phyloP scores from a whole-genome alignment of 1,284 basidiomycete species.

The Hypsizygus ulmarius region DNA sequence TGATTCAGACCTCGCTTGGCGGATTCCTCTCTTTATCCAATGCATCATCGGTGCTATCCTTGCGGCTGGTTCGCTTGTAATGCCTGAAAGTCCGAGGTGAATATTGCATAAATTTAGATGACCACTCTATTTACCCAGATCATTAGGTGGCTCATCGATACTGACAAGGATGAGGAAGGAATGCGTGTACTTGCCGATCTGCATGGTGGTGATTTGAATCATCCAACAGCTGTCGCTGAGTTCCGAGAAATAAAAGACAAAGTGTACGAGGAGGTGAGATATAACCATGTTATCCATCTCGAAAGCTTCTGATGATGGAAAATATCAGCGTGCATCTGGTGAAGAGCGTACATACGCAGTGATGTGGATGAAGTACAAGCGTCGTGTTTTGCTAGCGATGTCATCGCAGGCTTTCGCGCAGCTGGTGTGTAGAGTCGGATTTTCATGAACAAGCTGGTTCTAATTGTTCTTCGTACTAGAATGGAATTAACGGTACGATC shows the following conservation, averaged over 20 bases:
- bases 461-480: constrained; percentile 41
- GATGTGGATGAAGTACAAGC: constrained; percentile 89
- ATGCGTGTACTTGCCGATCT: constrained; percentile 88
- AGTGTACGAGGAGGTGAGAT: constrained; percentile 73
- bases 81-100: constrained; percentile 91
- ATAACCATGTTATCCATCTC: constrained; percentile 13
- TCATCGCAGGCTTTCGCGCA: constrained; percentile 96
- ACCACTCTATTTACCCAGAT: neutral
- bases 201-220: constrained; percentile 81
- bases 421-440: constrained; percentile 51
- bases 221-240: constrained; percentile 77
- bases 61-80: constrained; percentile 77
- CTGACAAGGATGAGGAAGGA: constrained; percentile 82
- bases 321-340: constrained; percentile 61
- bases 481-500: constrained; percentile 81
- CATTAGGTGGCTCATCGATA: constrained; percentile 87
- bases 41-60: constrained; percentile 86
- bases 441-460: constrained; percentile 10
- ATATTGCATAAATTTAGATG: constrained; percentile 11
- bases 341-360: constrained; percentile 79
- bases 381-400: constrained; percentile 94
- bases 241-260: constrained; percentile 92
- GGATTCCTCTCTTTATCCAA: constrained; percentile 84
- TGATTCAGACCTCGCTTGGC: constrained; percentile 80
- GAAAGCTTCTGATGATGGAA: neutral